Evolutionary conservation across 768 basidiomycete species (phyloP).

Genomic region (Boletus pseudo-olivaceus): DNA sequence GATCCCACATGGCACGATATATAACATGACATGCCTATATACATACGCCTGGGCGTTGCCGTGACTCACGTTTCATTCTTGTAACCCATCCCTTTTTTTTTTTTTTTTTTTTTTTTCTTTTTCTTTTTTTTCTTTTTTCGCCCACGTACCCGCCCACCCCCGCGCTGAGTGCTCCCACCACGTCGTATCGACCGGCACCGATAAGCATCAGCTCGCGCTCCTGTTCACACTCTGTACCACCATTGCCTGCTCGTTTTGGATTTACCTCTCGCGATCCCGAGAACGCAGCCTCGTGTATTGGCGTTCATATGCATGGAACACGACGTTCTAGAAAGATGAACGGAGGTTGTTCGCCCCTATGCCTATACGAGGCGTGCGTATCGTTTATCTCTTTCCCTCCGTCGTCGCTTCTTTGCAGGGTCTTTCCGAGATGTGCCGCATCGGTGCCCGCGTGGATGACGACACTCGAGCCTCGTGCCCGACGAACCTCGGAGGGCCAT

Average conservation of each 20-base stretch:
- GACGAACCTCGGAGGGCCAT: not conserved
- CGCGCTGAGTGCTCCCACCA: not conserved
- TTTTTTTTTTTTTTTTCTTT: too few relatives aligned
- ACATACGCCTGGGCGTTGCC: too few relatives aligned
- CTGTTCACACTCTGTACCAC: not conserved
- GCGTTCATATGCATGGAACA: not conserved
- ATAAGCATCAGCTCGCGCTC: not conserved
- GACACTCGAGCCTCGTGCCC: conserved; percentile 6
- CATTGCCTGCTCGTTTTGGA: not conserved
- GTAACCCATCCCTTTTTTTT: too few relatives aligned
- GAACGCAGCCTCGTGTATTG: too few relatives aligned
- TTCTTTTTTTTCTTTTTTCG: too few relatives aligned
- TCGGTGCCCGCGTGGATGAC: not conserved
- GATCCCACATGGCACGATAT: too few relatives aligned
- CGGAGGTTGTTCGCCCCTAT: not conserved
- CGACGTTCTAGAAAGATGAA: not conserved
- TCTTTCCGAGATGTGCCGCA: not conserved
- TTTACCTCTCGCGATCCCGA: not conserved
- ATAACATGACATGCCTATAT: too few relatives aligned
- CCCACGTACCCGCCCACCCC: too few relatives aligned
- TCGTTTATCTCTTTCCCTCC: conserved; percentile 2
- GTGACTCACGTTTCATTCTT: not conserved
- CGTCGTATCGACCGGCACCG: not conserved
- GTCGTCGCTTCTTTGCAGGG: conserved; percentile 4
- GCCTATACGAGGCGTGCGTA: not conserved